phyloP scores from a whole-genome alignment of 2,329 filamentous ascomycete species.

The Fusarium sororula region DNA sequence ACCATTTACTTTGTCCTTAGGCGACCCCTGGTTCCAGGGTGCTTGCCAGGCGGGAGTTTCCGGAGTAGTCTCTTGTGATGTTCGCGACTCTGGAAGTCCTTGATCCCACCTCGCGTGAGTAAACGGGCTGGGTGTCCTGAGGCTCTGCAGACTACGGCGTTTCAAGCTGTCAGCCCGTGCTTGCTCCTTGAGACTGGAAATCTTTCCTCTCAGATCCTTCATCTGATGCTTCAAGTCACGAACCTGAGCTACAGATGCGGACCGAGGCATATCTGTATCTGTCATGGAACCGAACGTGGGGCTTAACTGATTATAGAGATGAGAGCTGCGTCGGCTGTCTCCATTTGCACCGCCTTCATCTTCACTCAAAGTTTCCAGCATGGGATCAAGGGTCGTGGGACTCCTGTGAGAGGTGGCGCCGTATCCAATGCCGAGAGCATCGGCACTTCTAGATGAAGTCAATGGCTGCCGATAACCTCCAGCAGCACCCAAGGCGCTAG shows the following conservation, averaged over 20 bases:
- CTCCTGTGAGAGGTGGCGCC: conserved; percentile 48
- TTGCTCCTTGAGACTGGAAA: conserved; percentile 81
- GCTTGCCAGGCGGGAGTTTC: conserved; percentile 33
- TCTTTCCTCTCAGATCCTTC: conserved; percentile 84
- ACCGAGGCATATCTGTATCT: conserved; percentile 66
- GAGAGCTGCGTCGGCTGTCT: conserved; percentile 33
- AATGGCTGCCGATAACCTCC: conserved; percentile 65
- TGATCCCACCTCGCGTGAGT: conserved; percentile 67
- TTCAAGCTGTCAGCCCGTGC: conserved; percentile 82
- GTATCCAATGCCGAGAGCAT: conserved; percentile 49
- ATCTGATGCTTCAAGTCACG: conserved; percentile 83
- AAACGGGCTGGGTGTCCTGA: conserved; percentile 81
- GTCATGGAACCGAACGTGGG: conserved; percentile 55
- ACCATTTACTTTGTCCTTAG: conserved; percentile 18
- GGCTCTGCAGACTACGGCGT: conserved; percentile 77
- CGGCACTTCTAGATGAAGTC: conserved; percentile 55
- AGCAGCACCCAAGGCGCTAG: conserved; percentile 70
- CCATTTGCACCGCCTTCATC: conserved; percentile 52
- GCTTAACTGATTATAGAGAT: conserved; percentile 52
- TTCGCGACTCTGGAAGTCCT: conserved; percentile 37
- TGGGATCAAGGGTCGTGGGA: conserved; percentile 53
- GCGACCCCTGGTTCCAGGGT: conserved; percentile 19
- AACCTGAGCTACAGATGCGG: conserved; percentile 77
- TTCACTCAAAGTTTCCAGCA: conserved; percentile 65
- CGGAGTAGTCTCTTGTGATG: conserved; percentile 27